These are phyloP conservation scores for Cnidoscolus chayamansa DNA, from an alignment of 441 rosid species.

Conservation along the genomic window DNA sequence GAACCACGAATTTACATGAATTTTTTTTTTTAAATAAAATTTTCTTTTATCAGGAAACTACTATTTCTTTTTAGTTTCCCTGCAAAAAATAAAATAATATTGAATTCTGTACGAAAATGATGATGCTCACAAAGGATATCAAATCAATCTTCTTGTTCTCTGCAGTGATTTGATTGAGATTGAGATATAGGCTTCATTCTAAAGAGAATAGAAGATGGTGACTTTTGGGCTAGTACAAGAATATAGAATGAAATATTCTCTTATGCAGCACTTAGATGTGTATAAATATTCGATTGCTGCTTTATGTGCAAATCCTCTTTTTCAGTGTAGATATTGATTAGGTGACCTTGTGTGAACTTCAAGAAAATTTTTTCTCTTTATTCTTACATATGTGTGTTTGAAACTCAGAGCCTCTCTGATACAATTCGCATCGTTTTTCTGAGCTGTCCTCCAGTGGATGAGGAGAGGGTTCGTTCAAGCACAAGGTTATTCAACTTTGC, in stretches of 20 bases:
- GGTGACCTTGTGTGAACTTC: not conserved
- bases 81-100: not conserved
- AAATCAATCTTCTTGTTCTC: not conserved
- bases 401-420: constrained; percentile 69
- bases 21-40: not conserved
- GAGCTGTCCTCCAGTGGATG: constrained; percentile 80
- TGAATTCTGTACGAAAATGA: not conserved
- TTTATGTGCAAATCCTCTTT: not conserved
- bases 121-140: not conserved
- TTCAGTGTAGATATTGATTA: not conserved
- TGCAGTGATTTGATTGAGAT: not conserved
- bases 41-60: not conserved
- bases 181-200: not conserved
- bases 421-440: constrained; percentile 61
- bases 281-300: not conserved
- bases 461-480: constrained; percentile 47
- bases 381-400: constrained; percentile 22
- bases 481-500: constrained; percentile 41
- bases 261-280: not conserved
- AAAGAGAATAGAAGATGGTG: not conserved
- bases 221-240: not conserved
- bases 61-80: not conserved
- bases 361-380: not conserved
- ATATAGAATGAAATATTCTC: not conserved
- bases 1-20: not conserved